These are phyloP conservation scores for Cordyceps militaris DNA, from an alignment of 2,329 filamentous ascomycete species.

Conservation along the genomic window DNA sequence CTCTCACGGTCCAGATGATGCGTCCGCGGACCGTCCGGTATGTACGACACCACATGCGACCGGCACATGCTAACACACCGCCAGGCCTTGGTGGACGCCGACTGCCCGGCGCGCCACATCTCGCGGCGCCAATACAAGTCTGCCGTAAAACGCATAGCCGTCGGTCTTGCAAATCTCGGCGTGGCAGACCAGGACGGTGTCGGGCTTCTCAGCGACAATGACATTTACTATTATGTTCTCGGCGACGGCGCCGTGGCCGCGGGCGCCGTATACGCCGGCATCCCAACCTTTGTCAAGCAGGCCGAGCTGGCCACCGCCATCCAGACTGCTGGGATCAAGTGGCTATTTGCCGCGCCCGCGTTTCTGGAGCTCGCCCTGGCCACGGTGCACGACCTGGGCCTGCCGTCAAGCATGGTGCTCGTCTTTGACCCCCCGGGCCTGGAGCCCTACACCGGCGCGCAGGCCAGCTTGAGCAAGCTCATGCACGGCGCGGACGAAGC, in stretches of 20 bases:
- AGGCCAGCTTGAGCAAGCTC: background rate
- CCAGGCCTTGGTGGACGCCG: conserved; percentile 4
- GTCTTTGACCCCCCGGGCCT: conserved; percentile 4
- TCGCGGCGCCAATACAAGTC: background rate
- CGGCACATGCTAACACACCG: background rate
- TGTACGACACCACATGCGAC: background rate
- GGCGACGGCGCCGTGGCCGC: conserved; percentile 7
- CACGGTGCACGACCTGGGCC: background rate
- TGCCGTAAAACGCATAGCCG: background rate
- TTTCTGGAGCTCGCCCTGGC: background rate
- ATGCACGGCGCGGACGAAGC: background rate
- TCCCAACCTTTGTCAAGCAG: conserved; percentile 11
- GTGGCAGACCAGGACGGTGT: conserved; percentile 5
- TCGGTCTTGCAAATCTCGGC: background rate
- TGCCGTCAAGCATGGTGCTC: background rate
- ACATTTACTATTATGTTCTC: conserved; percentile 8
- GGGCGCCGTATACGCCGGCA: background rate
- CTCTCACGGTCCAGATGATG: background rate
- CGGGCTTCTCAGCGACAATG: conserved; percentile 7
- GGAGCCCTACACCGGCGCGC: background rate
- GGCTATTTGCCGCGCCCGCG: conserved; percentile 6
- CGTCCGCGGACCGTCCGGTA: background rate
- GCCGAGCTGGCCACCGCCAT: conserved; percentile 10
- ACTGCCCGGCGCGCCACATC: background rate
- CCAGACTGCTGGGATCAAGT: background rate